These are phyloP conservation scores for Colletotrichum sp. DNA, from an alignment of 2,329 filamentous ascomycete species.

Conservation along the genomic window DNA sequence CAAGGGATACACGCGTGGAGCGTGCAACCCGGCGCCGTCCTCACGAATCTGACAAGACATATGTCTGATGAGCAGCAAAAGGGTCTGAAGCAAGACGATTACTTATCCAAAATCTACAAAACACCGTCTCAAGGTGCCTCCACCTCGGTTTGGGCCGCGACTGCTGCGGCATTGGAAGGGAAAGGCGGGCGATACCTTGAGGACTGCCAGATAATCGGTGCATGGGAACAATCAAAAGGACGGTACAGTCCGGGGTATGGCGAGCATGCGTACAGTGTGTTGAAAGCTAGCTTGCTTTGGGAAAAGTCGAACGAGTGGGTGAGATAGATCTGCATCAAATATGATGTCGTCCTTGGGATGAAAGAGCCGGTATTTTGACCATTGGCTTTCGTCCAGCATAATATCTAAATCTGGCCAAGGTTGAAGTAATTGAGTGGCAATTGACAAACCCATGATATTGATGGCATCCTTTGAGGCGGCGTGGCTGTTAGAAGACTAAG, in stretches of 20 bases:
- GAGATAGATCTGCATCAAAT: background rate
- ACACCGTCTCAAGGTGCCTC: conserved; percentile 47
- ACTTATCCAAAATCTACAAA: background rate
- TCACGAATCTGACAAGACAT: background rate
- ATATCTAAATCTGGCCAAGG: background rate
- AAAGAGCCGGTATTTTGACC: background rate
- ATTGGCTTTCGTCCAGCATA: background rate
- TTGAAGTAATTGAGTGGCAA: background rate
- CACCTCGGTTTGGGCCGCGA: conserved; percentile 48
- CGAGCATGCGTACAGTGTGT: background rate
- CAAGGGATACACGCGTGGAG: conserved; percentile 47
- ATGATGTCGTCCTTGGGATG: background rate
- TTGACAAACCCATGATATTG: background rate
- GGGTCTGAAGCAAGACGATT: background rate
- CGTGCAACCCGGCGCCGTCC: conserved; percentile 47
- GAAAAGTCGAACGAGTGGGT: background rate
- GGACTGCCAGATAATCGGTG: conserved; percentile 39
- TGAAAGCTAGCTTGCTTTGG: background rate
- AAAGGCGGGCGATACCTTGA: conserved; percentile 51
- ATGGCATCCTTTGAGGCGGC: background rate
- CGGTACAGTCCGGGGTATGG: background rate
- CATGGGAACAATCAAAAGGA: background rate
- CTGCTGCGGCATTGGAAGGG: conserved; percentile 44
- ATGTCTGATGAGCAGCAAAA: background rate
- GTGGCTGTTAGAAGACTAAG: background rate